Evolutionary conservation across 306 rosid genomes (phyloP).

Genomic region (Prunus fruticosa): DNA sequence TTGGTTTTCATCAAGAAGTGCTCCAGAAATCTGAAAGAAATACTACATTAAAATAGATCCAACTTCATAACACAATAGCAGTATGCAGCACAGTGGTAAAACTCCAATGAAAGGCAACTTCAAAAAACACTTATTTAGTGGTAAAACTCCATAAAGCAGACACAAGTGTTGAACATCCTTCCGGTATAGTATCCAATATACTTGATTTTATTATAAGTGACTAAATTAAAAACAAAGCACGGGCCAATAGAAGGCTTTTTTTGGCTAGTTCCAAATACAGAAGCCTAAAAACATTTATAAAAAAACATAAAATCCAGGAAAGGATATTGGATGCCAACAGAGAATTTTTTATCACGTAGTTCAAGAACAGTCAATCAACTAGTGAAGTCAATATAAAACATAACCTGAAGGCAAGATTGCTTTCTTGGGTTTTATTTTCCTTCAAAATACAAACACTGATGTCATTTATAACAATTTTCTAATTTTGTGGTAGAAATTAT

Average conservation of each 20-base stretch:
- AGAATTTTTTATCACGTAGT: neutral
- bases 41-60: neutral
- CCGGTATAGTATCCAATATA: neutral
- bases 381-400: neutral
- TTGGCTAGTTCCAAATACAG: neutral
- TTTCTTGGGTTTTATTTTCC: neutral
- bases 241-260: neutral
- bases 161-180: neutral
- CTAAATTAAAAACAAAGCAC: neutral
- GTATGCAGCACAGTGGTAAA: neutral
- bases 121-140: neutral
- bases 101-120: neutral
- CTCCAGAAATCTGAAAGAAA: slow-evolving; percentile 63
- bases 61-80: neutral
- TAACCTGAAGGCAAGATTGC: neutral
- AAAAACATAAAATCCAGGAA: neutral
- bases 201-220: neutral
- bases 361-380: neutral
- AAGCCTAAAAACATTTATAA: neutral
- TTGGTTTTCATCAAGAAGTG: slow-evolving; percentile 83
- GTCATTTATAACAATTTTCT: no score
- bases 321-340: neutral
- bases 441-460: neutral
- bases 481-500: no score
- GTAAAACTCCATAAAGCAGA: neutral